A percentile compares a stretch with the other conserved stretches of the same genome.
Conservation (phyloP, 2,329 filamentous ascomycete genomes). For the Beauveria australis region DNA sequence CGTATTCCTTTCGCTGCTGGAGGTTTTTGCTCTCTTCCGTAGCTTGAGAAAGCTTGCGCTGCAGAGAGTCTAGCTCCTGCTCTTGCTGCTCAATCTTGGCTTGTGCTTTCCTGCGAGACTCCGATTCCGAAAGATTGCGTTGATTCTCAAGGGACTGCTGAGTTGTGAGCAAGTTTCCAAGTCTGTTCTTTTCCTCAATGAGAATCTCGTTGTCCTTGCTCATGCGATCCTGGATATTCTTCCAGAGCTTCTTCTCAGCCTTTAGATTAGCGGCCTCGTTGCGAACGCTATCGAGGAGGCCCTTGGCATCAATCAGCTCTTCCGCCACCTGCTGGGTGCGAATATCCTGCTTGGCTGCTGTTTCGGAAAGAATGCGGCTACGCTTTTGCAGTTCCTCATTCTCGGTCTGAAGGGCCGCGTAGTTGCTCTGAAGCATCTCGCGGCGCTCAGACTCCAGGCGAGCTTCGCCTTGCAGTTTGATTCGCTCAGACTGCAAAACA, state of each 20-base stretch:
- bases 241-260: conserved; percentile 90
- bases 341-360: conserved; percentile 81
- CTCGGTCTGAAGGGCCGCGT: conserved; percentile 72
- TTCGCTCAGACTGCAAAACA: conserved; percentile 71
- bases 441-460: conserved; percentile 75
- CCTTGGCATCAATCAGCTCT: conserved; percentile 80
- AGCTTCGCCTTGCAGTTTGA: conserved; percentile 71
- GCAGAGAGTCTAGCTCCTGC: conserved; percentile 65
- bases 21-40: conserved; percentile 77
- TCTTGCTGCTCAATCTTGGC: conserved; percentile 71
- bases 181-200: conserved; percentile 72
- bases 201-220: conserved; percentile 81
- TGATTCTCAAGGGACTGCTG: conserved; percentile 89
- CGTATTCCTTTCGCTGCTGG: conserved; percentile 78
- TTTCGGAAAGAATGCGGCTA: conserved; percentile 67
- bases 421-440: conserved; percentile 85
- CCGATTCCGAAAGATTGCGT: conserved; percentile 74
- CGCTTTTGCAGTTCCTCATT: conserved; percentile 82
- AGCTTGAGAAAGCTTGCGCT: conserved; percentile 77
- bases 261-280: conserved; percentile 90
- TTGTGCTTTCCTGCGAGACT: conserved; percentile 73
- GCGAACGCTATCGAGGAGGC: conserved; percentile 74
- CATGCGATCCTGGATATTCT: conserved; percentile 82
- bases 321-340: conserved; percentile 87
- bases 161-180: conserved; percentile 75